These are phyloP conservation scores for Silene conica DNA, from an alignment of 148 eudicot species.

Conservation along the genomic window DNA sequence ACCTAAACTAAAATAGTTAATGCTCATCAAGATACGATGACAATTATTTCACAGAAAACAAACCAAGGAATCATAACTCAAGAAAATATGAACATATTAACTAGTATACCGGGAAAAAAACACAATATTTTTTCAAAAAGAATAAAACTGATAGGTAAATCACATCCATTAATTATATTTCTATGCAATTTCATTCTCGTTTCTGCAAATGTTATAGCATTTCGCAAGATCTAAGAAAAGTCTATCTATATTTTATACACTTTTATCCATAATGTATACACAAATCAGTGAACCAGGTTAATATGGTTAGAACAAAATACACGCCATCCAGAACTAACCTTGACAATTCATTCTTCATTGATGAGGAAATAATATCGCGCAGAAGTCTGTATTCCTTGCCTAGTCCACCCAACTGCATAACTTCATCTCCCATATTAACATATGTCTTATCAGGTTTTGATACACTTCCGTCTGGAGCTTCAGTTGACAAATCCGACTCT, in stretches of 20 bases:
- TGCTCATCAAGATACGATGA: slow-evolving; percentile 23
- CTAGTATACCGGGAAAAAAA: too few relatives aligned
- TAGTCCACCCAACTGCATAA: slow-evolving; percentile 61
- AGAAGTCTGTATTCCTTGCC: slow-evolving; percentile 62
- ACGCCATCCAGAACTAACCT: slow-evolving; percentile 37
- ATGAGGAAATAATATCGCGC: slow-evolving; percentile 57
- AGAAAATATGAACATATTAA: background rate
- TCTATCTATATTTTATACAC: too few relatives aligned
- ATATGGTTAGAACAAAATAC: background rate
- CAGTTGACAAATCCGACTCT: slow-evolving; percentile 26
- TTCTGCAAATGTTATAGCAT: too few relatives aligned
- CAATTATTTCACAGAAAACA: slow-evolving; percentile 10
- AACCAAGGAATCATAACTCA: background rate
- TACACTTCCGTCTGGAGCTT: slow-evolving; percentile 23
- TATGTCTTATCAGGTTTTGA: slow-evolving; percentile 24
- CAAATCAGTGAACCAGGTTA: background rate
- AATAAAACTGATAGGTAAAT: too few relatives aligned
- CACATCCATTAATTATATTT: too few relatives aligned
- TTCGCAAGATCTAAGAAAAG: too few relatives aligned
- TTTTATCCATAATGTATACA: too few relatives aligned
- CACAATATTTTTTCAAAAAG: too few relatives aligned
- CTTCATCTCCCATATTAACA: slow-evolving; percentile 27
- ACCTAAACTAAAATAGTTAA: slow-evolving; percentile 54
- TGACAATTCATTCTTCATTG: slow-evolving; percentile 49
- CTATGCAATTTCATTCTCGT: too few relatives aligned